Conservation (phyloP, 2,329 filamentous ascomycete genomes). For the Fusarium oxysporum region DNA sequence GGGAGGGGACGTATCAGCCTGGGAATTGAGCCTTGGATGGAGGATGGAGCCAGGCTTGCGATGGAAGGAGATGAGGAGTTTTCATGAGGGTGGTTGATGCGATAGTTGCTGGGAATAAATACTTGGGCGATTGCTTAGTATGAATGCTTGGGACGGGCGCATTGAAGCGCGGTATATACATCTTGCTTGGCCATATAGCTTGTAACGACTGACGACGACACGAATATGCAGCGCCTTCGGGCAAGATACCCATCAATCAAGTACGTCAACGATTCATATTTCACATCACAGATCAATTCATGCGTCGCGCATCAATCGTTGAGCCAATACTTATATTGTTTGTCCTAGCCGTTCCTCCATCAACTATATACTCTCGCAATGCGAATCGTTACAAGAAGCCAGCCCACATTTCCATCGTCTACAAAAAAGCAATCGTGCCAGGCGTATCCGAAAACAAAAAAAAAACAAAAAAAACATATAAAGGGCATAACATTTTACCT, state of each 20-base stretch:
- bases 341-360: slow-evolving; percentile 18
- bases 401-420: slow-evolving; percentile 8
- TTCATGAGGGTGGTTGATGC: background rate
- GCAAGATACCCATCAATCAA: background rate
- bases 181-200: slow-evolving; percentile 9
- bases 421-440: slow-evolving; percentile 11
- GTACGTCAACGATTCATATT: background rate
- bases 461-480: too few relatives aligned
- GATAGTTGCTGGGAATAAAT: background rate
- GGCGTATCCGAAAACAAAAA: slow-evolving; percentile 12
- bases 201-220: slow-evolving; percentile 9
- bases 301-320: background rate
- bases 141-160: background rate
- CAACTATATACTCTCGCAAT: slow-evolving; percentile 33
- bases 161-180: background rate
- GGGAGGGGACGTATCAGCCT: background rate
- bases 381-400: slow-evolving; percentile 14
- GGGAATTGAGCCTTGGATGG: background rate
- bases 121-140: background rate
- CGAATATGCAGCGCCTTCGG: background rate
- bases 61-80: background rate
- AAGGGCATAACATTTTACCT: slow-evolving; percentile 34
- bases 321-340: slow-evolving; percentile 3
- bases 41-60: background rate
- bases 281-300: background rate